phyloP scores from a whole-genome alignment of 306 rosid genomes.

The Quercus robur region DNA sequence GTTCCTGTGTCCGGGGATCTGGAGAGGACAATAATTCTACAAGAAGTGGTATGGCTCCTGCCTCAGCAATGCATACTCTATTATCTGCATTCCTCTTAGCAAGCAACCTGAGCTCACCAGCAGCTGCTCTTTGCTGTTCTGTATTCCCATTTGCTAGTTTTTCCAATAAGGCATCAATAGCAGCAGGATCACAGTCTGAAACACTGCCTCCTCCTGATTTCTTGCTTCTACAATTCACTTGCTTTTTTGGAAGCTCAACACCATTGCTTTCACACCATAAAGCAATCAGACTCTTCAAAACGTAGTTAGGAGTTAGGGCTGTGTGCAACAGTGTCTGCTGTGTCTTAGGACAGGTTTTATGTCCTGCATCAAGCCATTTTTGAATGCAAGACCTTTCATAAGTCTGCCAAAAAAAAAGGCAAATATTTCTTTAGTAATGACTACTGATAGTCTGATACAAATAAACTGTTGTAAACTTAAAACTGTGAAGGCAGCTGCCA shows the following conservation, averaged over 20 bases:
- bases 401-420: constrained; percentile 55
- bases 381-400: constrained; percentile 93
- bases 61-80: constrained; percentile 92
- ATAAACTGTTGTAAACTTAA: background rate
- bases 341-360: constrained; percentile 93
- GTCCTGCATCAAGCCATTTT: constrained; percentile 97
- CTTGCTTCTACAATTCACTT: constrained; percentile 61
- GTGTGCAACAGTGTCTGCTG: constrained; percentile 84
- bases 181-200: constrained; percentile 75
- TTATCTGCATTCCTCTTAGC: constrained; percentile 96
- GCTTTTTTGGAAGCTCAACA: constrained; percentile 79
- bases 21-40: constrained; percentile 72
- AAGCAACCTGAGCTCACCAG: constrained; percentile 93
- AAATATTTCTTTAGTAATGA: constrained; percentile 17
- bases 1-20: constrained; percentile 91
- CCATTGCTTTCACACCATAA: constrained; percentile 99
- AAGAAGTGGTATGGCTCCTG: constrained; percentile 96
- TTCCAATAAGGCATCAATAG: constrained; percentile 53
- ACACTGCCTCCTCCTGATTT: constrained; percentile 60
- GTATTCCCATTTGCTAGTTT: constrained; percentile 58
- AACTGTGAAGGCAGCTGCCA: background rate
- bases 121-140: constrained; percentile 88
- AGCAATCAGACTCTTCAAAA: constrained; percentile 88
- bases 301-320: constrained; percentile 95
- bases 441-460: background rate